Base-by-base conservation (phyloP, 2,329 filamentous ascomycete species). In the Aspergillus versicolor region DNA sequence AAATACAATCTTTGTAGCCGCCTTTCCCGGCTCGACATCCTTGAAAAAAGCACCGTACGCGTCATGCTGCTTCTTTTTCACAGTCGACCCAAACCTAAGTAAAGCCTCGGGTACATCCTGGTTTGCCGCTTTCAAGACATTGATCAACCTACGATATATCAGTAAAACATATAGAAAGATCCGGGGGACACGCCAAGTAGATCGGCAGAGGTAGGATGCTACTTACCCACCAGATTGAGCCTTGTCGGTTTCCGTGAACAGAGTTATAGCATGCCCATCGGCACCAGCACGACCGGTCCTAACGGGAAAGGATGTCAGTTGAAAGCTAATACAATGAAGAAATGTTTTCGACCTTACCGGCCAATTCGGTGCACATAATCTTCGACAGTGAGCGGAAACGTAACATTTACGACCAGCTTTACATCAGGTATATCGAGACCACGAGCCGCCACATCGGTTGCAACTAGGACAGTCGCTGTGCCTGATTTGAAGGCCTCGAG, bases 361-460 rank as follows among this genome's bases (percentile, higher is more conserved):
- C 94, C 94, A 73, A 99, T 97, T 40, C 94, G 88, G 77, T 99
- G 94, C 30, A 99, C 94, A 68, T 97, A 97, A 70, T 99, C 94
- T 75, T 97, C 94, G 40, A 94, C 92, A 0, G 93, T 97, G 60
- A 97, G 78, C 27, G 92, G 94, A 78, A 97, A 97, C 0, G 92
- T 96, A 50, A 95, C 87, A 70, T 99, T 99, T 69, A 97, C 86
- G 52, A 99, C 94, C 34, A 96, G 78, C 79, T 95, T 96, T 44
- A 99, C 94, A 65, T 91, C 89, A 32, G 94, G 94, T 57, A 99
- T 97, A 77, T 99, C 94, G 52, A 97, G 78, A 54, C 94, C 94
- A 73, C 94, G 84, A 5, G 94, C 94, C 11, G 94, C 94, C 32
- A 99, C 94, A 79, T 99, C 94, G 0, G 94, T 99, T 4, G 94